A percentile compares a stretch with the other conserved stretches of the same genome.
phyloP scores from a whole-genome alignment of 108 stramenopile genomes.

The Cyclotella kingstonii region DNA sequence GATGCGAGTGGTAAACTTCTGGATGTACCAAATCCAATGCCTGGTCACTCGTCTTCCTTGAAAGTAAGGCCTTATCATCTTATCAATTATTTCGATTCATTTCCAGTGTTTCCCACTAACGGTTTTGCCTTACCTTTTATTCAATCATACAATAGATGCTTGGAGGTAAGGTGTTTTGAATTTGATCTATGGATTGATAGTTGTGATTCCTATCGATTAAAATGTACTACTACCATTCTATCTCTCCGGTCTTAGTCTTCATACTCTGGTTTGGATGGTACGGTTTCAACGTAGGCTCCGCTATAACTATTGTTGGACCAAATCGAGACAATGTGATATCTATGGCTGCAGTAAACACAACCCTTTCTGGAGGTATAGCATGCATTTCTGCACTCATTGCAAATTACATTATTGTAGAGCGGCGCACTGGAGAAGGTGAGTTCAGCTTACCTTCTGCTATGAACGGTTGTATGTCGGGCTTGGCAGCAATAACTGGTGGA shows the following conservation, averaged over 20 bases:
- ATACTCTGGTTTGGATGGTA: slow-evolving; percentile 95
- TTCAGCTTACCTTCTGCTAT: slow-evolving; percentile 59
- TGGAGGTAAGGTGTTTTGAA: slow-evolving; percentile 18
- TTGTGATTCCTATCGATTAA: not conserved
- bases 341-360: slow-evolving; percentile 76
- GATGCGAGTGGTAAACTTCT: slow-evolving; percentile 62
- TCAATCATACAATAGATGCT: slow-evolving; percentile 28
- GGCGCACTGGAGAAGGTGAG: slow-evolving; percentile 56
- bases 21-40: slow-evolving; percentile 54
- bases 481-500: slow-evolving; percentile 81
- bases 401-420: slow-evolving; percentile 50
- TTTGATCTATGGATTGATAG: not conserved
- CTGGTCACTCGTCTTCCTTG: slow-evolving; percentile 70
- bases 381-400: slow-evolving; percentile 60
- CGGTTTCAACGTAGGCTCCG: slow-evolving; percentile 89
- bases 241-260: slow-evolving; percentile 49
- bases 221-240: not conserved
- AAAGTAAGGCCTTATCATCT: slow-evolving; percentile 33
- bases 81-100: not conserved
- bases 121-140: too few relatives aligned
- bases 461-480: slow-evolving; percentile 73
- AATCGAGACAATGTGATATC: slow-evolving; percentile 42
- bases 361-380: slow-evolving; percentile 66
- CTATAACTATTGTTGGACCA: slow-evolving; percentile 44
- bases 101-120: too few relatives aligned